Conservation (phyloP, 2,329 filamentous ascomycete genomes). For the Phyllachora maydis region DNA sequence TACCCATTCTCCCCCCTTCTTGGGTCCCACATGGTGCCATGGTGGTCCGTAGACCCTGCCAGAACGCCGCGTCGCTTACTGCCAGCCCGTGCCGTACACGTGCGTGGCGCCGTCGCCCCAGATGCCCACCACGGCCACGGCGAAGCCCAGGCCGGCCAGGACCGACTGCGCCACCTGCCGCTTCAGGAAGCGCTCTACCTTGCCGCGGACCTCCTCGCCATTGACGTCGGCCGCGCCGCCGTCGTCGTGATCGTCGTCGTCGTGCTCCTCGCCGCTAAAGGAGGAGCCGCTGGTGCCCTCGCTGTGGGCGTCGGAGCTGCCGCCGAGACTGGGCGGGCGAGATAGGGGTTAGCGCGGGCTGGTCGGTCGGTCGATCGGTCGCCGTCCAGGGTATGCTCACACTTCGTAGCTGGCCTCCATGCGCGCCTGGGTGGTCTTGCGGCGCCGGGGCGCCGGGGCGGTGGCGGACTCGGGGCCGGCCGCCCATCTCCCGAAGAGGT, state of each 20-base stretch:
- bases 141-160: conserved; percentile 33
- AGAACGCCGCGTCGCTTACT: too few species aligned
- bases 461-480: conserved; percentile 3
- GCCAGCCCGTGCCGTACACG: too few species aligned
- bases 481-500: conserved; percentile 8
- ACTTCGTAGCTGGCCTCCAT: conserved; percentile 59
- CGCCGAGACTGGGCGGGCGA: too few species aligned
- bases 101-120: conserved; percentile 36
- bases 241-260: conserved; percentile 19
- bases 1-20: too few species aligned
- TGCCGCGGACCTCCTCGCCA: conserved; percentile 37
- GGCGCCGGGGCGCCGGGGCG: conserved; percentile 7
- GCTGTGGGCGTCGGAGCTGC: conserved; percentile 7
- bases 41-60: too few species aligned
- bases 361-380: too few species aligned
- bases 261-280: conserved; percentile 24
- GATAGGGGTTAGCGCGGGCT: too few species aligned
- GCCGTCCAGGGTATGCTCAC: too few species aligned
- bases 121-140: conserved; percentile 40
- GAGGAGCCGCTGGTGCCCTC: conserved; percentile 11
- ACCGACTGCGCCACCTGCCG: conserved; percentile 31
- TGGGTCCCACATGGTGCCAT: too few species aligned
- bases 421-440: conserved; percentile 14
- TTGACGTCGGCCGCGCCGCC: conserved; percentile 24
- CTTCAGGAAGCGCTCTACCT: conserved; percentile 32